Percentiles rank a stretch among this genome's conserved stretches.
Conservation (phyloP, 768 basidiomycete genomes). For the Postia placenta region DNA sequence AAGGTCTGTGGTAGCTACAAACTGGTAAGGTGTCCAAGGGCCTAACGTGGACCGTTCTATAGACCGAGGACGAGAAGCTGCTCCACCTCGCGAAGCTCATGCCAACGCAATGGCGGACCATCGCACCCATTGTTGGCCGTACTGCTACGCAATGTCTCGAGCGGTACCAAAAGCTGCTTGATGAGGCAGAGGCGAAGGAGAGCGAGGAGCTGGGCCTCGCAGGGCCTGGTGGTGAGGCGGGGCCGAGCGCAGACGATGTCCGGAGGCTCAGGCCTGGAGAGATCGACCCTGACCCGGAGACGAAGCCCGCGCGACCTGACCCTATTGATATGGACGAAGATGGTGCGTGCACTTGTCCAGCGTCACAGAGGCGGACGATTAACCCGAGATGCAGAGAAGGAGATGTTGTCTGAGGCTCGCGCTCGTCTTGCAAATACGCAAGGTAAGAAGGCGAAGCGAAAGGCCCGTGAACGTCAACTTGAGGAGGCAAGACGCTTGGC, state of each 20-base stretch:
- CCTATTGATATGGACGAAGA: constrained; percentile 99
- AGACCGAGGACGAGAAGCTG: constrained; percentile 98
- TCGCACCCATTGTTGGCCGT: constrained; percentile 95
- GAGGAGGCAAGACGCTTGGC: constrained; percentile 95
- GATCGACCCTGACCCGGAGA: constrained; percentile 98
- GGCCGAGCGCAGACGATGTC: constrained; percentile 90
- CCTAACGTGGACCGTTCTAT: background rate
- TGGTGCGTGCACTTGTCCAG: constrained; percentile 39
- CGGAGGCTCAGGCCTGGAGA: constrained; percentile 88
- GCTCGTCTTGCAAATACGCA: constrained; percentile 98
- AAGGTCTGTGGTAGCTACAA: constrained; percentile 49
- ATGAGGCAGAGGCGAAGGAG: constrained; percentile 96
- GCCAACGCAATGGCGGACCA: constrained; percentile 99
- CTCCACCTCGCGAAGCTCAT: constrained; percentile 96
- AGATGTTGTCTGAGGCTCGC: constrained; percentile 98
- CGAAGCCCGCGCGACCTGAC: constrained; percentile 95
- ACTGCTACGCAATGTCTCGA: constrained; percentile 98
- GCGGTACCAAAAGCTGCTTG: constrained; percentile 94
- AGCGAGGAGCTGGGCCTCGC: constrained; percentile 90
- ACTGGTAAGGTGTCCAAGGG: background rate
- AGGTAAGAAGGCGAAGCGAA: constrained; percentile 98
- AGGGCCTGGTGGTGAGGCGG: constrained; percentile 72
- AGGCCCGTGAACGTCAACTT: constrained; percentile 93
- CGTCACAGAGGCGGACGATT: constrained; percentile 3
- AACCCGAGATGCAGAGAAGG: constrained; percentile 71